Evolutionary conservation across 129 eudicot genomes (phyloP), one percentile per base, ranked within the genome.

Genomic region (Flaveria linearis): DNA sequence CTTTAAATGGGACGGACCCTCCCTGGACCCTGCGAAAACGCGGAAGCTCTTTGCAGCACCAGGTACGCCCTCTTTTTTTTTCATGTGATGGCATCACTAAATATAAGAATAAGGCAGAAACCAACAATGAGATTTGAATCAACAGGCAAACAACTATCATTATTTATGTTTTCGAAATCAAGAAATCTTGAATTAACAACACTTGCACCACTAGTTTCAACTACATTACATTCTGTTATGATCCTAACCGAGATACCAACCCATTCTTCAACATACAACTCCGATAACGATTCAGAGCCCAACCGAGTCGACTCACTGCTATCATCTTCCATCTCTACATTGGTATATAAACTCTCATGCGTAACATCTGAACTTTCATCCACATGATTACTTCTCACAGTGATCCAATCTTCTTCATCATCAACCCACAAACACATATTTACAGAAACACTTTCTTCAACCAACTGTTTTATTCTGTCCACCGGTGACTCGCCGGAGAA

Each of bases 391-490:
- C 62, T 63, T 60, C 97, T 87, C 2, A 89, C 87, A 0, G 84
- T 75, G 49, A 89, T 58, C 97, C 93, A 92, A 68, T 83, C 87
- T 26, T 85, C 91, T 12, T 83, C 91, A 25, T 83, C 91, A 25
- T 81, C 84, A 1, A 46, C 52, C 93, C 88, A 87, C 41, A 36
- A 36, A 36, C 41, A 36, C 10, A 77, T 33, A 58, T 3, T 39
- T 5, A 66, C 69, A 8, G 3, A 57, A 30, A 4, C 5, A 47
- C 5, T 57, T 60, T 23, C 74, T 46, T 86, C 81, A 17, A 78
- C 55, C 85, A 92, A 53, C 42, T 77, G 68, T 68, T 73, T 71
- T 51, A 92, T 75, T 80, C 97, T 79, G 9, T 66, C 75, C 42
- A 71, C 80, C 23, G 81, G 84, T 56, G 84, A 82, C 66, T 73